These are phyloP conservation scores for Tolypocladium nubicola DNA, from an alignment of 2,329 filamentous ascomycete genomes.

Conservation along the genomic window DNA sequence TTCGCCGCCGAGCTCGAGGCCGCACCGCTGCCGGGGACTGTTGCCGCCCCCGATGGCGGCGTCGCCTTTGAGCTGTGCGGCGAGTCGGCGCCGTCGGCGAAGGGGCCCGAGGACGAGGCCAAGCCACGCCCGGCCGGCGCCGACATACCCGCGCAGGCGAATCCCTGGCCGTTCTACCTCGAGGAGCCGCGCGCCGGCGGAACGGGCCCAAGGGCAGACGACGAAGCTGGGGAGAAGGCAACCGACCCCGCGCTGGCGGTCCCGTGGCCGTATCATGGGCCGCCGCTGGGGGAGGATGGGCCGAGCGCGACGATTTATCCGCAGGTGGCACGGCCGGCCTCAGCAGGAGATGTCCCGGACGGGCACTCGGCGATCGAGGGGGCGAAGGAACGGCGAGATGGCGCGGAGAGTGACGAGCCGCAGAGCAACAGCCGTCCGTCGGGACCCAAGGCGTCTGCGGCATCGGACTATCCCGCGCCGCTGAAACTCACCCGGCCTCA, in stretches of 20 bases:
- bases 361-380: neutral
- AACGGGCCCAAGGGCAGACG: neutral
- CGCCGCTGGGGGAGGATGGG: constrained; percentile 4
- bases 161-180: constrained; percentile 20
- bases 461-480: constrained; percentile 14
- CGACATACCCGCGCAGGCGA: constrained; percentile 7
- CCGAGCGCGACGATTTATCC: constrained; percentile 4
- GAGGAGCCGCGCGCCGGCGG: constrained; percentile 6
- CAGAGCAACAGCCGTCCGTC: neutral
- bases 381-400: neutral
- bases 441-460: neutral
- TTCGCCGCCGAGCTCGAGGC: constrained; percentile 21
- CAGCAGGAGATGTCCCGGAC: neutral
- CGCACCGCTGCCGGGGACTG: constrained; percentile 6
- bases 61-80: constrained; percentile 21
- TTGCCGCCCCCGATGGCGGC: constrained; percentile 10
- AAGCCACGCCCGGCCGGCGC: constrained; percentile 1
- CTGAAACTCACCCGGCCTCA: constrained; percentile 14
- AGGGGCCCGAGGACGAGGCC: constrained; percentile 3
- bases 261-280: constrained; percentile 23
- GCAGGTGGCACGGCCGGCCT: neutral
- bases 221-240: neutral
- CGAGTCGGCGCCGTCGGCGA: constrained; percentile 13
- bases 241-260: constrained; percentile 12
- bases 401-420: neutral